Percentiles rank a stretch among this genome's conserved stretches.
Evolutionary conservation across 2,329 filamentous ascomycete genomes (phyloP).

Genomic region (Exophiala bonariae): DNA sequence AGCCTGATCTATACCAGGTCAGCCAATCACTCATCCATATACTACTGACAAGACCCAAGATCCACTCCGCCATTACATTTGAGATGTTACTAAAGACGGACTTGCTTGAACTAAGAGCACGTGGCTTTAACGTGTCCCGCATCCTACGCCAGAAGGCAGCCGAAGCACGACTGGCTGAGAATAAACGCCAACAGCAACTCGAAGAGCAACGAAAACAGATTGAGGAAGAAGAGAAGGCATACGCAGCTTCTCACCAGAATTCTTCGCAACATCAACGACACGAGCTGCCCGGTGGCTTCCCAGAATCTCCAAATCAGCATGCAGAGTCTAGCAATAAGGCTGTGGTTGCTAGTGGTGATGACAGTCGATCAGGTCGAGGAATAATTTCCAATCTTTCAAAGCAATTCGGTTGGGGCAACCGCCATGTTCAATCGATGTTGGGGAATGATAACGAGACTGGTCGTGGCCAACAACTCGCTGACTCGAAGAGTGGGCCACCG

Average conservation of each 20-base stretch:
- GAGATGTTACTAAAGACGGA: conserved; percentile 88
- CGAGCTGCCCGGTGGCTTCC: conserved; percentile 73
- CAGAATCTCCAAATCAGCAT: conserved; percentile 55
- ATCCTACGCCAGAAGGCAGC: conserved; percentile 86
- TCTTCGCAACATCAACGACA: conserved; percentile 35
- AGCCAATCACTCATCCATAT: conserved; percentile 82
- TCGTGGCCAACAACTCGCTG: conserved; percentile 4
- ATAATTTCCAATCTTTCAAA: conserved; percentile 70
- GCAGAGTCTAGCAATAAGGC: conserved; percentile 33
- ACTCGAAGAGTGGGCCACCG: conserved; percentile 31
- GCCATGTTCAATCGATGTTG: conserved; percentile 35
- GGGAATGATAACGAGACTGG: conserved; percentile 17
- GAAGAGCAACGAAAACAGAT: conserved; percentile 71
- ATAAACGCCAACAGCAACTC: conserved; percentile 71
- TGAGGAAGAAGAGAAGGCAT: conserved; percentile 57
- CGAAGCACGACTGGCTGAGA: conserved; percentile 83
- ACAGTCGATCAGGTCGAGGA: conserved; percentile 51
- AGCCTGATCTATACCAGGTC: conserved; percentile 86
- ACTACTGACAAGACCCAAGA: conserved; percentile 77
- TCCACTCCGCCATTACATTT: conserved; percentile 85
- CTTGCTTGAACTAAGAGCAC: conserved; percentile 74
- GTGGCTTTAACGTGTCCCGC: conserved; percentile 95
- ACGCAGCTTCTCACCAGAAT: conserved; percentile 42
- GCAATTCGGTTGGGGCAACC: conserved; percentile 62
- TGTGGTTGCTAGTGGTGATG: conserved; percentile 15